Conservation (phyloP, 495 filamentous ascomycete species). For the Tuber brumale region DNA sequence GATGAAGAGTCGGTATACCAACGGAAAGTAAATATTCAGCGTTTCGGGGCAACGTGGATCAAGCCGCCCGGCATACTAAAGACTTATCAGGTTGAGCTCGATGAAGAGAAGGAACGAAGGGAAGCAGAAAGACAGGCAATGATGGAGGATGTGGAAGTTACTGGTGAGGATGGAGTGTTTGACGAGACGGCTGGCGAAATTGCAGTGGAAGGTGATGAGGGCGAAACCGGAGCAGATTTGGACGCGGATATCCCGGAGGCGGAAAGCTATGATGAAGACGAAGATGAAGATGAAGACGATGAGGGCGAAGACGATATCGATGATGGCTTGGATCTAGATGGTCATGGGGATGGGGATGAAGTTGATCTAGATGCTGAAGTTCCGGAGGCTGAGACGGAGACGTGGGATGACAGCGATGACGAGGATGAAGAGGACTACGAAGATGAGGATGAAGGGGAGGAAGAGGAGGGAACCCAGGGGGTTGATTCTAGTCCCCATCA, state of each 20-base stretch:
- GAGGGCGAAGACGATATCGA: conserved; percentile 36
- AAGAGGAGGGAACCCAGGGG: conserved; percentile 44
- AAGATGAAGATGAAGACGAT: conserved; percentile 34
- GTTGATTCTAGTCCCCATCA: conserved; percentile 39
- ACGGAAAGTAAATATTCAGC: conserved; percentile 64
- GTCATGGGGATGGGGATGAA: conserved; percentile 21
- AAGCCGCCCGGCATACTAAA: conserved; percentile 68
- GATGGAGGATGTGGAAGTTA: conserved; percentile 57
- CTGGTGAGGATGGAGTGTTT: conserved; percentile 42
- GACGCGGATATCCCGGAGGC: conserved; percentile 40
- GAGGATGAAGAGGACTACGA: conserved; percentile 39
- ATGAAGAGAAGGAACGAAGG: conserved; percentile 72
- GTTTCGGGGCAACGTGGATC: conserved; percentile 72
- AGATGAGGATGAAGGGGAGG: conserved; percentile 45
- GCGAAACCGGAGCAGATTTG: conserved; percentile 32
- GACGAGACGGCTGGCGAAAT: conserved; percentile 39
- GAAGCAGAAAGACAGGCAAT: conserved; percentile 62
- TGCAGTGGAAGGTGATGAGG: conserved; percentile 26
- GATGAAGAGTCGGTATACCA: conserved; percentile 63
- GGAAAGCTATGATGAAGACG: conserved; percentile 38
- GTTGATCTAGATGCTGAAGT: conserved; percentile 30
- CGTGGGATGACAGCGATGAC: conserved; percentile 46
- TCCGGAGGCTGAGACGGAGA: conserved; percentile 31
- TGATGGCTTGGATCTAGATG: conserved; percentile 33
- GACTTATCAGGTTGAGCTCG: conserved; percentile 71